phyloP scores from a whole-genome alignment of 2,329 filamentous ascomycete genomes.

The Dothidotthia symphoricarpi region DNA sequence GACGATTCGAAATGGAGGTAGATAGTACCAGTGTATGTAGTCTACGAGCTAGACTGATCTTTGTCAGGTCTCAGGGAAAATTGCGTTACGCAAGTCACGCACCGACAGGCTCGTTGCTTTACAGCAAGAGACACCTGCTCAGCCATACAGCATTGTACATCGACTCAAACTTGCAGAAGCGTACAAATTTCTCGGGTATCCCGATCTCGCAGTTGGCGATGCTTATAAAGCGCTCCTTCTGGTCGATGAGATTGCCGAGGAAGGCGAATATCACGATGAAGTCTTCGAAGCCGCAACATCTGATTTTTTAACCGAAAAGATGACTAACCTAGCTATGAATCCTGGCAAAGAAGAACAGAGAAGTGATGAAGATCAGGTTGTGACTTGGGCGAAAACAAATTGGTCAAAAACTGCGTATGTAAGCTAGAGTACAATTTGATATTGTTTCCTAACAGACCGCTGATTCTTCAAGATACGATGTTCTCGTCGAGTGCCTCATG shows the following conservation, averaged over 20 bases:
- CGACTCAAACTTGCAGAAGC: slow-evolving; percentile 65
- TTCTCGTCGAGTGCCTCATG: slow-evolving; percentile 56
- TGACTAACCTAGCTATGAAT: slow-evolving; percentile 7
- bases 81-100: slow-evolving; percentile 12
- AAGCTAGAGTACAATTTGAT: not conserved
- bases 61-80: not conserved
- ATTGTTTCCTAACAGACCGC: not conserved
- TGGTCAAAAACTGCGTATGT: slow-evolving; percentile 36
- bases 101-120: slow-evolving; percentile 22
- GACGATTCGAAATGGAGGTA: slow-evolving; percentile 11
- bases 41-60: not conserved
- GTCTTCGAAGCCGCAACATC: slow-evolving; percentile 55
- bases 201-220: slow-evolving; percentile 85
- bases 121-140: slow-evolving; percentile 21
- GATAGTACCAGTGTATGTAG: not conserved
- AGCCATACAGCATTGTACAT: slow-evolving; percentile 41
- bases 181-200: slow-evolving; percentile 75
- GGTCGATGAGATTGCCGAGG: slow-evolving; percentile 74
- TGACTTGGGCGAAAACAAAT: slow-evolving; percentile 19
- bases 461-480: slow-evolving; percentile 27
- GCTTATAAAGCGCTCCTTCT: slow-evolving; percentile 88
- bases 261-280: slow-evolving; percentile 76
- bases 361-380: slow-evolving; percentile 6
- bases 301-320: slow-evolving; percentile 19
- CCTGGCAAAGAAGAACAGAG: not conserved